Conservation (phyloP, 202 grass and related monocot species). For the Panicum hallii region DNA sequence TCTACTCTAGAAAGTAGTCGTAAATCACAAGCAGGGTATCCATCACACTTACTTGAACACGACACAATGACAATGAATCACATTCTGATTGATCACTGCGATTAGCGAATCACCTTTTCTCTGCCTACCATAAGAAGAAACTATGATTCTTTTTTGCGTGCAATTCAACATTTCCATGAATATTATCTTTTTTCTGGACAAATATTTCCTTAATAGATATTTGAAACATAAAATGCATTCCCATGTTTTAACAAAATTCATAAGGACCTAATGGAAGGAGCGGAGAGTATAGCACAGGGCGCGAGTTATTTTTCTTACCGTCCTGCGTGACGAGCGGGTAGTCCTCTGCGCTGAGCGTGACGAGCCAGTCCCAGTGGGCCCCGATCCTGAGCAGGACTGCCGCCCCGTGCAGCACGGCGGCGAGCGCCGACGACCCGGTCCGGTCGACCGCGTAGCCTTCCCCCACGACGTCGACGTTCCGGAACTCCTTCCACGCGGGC, state of each 20-base stretch:
- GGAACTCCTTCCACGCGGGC: constrained; percentile 45
- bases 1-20: not conserved
- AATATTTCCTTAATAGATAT: not conserved
- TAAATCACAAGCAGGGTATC: not conserved
- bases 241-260: not conserved
- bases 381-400: constrained; percentile 64
- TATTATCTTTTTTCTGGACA: not conserved
- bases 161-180: not conserved
- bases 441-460: constrained; percentile 55
- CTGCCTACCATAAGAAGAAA: not conserved
- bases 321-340: constrained; percentile 89
- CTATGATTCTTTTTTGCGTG: not conserved
- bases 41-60: not conserved
- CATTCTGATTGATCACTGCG: not conserved
- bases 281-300: not conserved
- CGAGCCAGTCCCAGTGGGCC: constrained; percentile 84
- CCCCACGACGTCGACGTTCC: constrained; percentile 72
- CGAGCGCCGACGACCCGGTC: constrained; percentile 62
- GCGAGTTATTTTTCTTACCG: constrained; percentile 39
- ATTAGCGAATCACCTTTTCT: not conserved
- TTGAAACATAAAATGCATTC: too few species aligned
- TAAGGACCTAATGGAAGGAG: not conserved
- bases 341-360: constrained; percentile 79
- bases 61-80: not conserved
- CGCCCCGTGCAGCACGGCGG: constrained; percentile 73